Base-by-base conservation (phyloP, 2,329 filamentous ascomycete species). In the Arthrobotrys pseudoclavata region DNA sequence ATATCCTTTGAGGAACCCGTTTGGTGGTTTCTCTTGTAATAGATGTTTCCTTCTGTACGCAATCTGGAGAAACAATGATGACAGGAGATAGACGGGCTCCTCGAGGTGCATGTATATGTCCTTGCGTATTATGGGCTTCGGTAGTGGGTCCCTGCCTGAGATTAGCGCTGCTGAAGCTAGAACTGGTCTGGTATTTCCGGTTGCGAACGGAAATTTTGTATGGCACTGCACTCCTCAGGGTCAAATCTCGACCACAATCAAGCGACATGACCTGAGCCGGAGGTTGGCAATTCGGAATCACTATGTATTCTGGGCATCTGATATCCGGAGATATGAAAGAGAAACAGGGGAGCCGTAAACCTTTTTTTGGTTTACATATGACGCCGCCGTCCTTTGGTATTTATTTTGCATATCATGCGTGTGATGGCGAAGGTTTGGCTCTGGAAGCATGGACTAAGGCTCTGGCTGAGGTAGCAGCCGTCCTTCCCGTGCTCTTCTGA, bases 171-270 rank as follows among this genome's bases (percentile, higher is more conserved):
- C 71, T 48, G 66, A 47, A 55, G 52, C 72, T 61, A 76, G 61
- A 42, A 57, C 57, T 10, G 64, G 64, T 37, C 31, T 69, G 71
- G 64, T 76, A 69, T 76, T 48, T 48, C 72, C 60, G 57, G 72
- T 50, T 40, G 64, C 55, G 24, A 61, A 47, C 72, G 72, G 72
- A 76, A 66, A 70, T 66, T 76, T 57, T 69, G 57, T 22, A 48
- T 29, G 61, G 45, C 45, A 26, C 57, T 69, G 48, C 52, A 40
- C 29, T 42, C 22, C 53, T 64, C 12, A 48, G 34, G 55, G 60
- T 63, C 40, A 63, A 63, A 63, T 48, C 45, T 48, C 24, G 42
- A 48, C 3, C 48, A 34, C 13, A 24, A 47, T 63, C 42, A 47
- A 48, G 40, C 34, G 60, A 63, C 42, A 63, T 48, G 60, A 60